phyloP scores from a whole-genome alignment of 768 basidiomycete genomes.

The Lactarius hengduanensis region DNA sequence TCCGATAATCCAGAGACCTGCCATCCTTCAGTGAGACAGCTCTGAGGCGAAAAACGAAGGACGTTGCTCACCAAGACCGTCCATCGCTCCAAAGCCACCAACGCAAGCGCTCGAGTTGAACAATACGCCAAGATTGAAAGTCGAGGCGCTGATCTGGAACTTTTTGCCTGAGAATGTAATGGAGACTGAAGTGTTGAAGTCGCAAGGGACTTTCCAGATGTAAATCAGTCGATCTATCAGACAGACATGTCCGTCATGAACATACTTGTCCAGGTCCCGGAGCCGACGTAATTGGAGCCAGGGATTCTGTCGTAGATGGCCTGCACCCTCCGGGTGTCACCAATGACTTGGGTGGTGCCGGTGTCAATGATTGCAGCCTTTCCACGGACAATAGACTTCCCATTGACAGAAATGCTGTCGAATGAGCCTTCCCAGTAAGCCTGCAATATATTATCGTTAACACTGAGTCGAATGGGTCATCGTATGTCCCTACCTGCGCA shows the following conservation, averaged over 20 bases:
- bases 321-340: slow-evolving; percentile 8
- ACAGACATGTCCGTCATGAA: neutral
- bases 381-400: slow-evolving; percentile 15
- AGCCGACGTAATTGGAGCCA: neutral
- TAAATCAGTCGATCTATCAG: neutral
- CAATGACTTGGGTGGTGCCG: slow-evolving; percentile 36
- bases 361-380: slow-evolving; percentile 34
- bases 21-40: neutral
- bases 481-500: slow-evolving; percentile 1
- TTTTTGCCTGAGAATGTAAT: neutral
- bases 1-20: neutral
- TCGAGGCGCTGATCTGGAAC: neutral
- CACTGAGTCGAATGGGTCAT: slow-evolving; percentile 27
- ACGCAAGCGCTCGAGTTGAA: neutral
- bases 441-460: slow-evolving; percentile 29
- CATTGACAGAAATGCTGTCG: slow-evolving; percentile 31
- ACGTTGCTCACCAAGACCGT: neutral
- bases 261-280: neutral
- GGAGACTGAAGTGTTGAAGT: neutral
- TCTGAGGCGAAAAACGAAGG: neutral
- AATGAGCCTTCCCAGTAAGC: slow-evolving; percentile 29
- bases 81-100: neutral
- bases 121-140: too few species aligned
- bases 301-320: neutral
- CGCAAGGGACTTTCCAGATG: neutral